phyloP scores from a whole-genome alignment of 768 basidiomycete species.

The Pleurotus giganteus region DNA sequence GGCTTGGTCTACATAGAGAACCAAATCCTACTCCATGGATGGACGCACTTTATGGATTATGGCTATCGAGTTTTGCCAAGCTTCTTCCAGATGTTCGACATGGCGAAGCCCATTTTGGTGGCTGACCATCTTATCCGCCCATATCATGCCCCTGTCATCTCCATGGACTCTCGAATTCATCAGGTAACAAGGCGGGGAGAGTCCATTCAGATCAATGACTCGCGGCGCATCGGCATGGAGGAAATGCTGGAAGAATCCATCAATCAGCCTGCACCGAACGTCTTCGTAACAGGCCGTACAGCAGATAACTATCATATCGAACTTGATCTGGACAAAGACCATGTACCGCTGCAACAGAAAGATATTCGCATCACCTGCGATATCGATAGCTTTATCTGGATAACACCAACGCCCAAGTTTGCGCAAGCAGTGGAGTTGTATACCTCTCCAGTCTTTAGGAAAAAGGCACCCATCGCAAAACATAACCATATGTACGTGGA shows the following conservation, averaged over 20 bases:
- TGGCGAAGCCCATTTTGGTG: neutral
- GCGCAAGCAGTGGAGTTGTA: slow-evolving; percentile 8
- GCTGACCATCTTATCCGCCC: slow-evolving; percentile 13
- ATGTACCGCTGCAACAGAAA: neutral
- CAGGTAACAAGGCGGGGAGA: no score
- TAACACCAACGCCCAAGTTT: slow-evolving; percentile 8
- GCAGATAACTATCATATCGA: slow-evolving; percentile 3
- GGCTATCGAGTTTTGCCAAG: slow-evolving; percentile 12
- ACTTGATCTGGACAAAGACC: slow-evolving; percentile 10
- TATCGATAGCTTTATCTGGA: slow-evolving; percentile 17
- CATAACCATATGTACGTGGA: slow-evolving; percentile 17
- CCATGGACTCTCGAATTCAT: neutral
- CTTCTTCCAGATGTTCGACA: slow-evolving; percentile 12
- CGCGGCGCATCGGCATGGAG: slow-evolving; percentile 10
- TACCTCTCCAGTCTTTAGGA: slow-evolving; percentile 10
- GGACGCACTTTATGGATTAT: slow-evolving; percentile 15
- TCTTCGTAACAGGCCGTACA: slow-evolving; percentile 15
- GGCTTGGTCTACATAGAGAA: slow-evolving; percentile 14
- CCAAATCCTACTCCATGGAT: slow-evolving; percentile 12
- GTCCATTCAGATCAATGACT: neutral
- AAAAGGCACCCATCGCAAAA: slow-evolving; percentile 14
- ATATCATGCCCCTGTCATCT: neutral
- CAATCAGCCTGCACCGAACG: neutral
- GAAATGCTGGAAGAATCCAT: slow-evolving; percentile 11
- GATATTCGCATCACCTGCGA: slow-evolving; percentile 2